Evolutionary conservation across 2,329 filamentous ascomycete genomes (phyloP).

Genomic region (Tolypocladium inflatum): DNA sequence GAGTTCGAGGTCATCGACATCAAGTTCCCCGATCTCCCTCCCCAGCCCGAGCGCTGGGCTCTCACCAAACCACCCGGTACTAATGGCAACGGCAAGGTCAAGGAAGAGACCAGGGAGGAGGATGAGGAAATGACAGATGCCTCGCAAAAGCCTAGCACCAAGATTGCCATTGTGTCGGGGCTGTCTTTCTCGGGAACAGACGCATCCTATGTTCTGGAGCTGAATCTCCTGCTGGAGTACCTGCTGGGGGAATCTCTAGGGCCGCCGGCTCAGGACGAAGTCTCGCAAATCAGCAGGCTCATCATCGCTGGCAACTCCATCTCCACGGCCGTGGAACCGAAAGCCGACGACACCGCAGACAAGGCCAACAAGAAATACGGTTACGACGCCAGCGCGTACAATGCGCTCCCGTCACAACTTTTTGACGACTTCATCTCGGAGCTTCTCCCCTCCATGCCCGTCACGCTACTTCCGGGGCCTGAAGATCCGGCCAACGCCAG

Average conservation of each 20-base stretch:
- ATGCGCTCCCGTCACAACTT: constrained; percentile 71
- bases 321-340: constrained; percentile 45
- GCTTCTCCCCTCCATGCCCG: constrained; percentile 74
- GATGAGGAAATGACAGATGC: constrained; percentile 49
- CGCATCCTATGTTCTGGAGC: constrained; percentile 59
- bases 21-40: constrained; percentile 76
- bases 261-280: constrained; percentile 45
- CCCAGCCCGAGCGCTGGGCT: constrained; percentile 74
- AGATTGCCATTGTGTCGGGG: constrained; percentile 81
- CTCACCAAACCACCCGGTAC: constrained; percentile 39
- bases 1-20: constrained; percentile 90
- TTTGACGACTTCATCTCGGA: constrained; percentile 76
- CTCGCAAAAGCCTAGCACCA: constrained; percentile 29
- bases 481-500: constrained; percentile 82
- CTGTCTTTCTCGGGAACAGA: constrained; percentile 71
- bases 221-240: constrained; percentile 76
- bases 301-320: constrained; percentile 91
- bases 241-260: constrained; percentile 73
- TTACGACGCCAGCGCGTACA: constrained; percentile 84
- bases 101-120: constrained; percentile 28
- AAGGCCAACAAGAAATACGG: constrained; percentile 72
- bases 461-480: constrained; percentile 79
- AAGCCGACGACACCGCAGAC: constrained; percentile 26
- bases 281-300: constrained; percentile 67
- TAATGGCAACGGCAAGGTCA: constrained; percentile 21